Base-by-base conservation (phyloP, 169 alveolate species). In the Neospora caninum region DNA sequence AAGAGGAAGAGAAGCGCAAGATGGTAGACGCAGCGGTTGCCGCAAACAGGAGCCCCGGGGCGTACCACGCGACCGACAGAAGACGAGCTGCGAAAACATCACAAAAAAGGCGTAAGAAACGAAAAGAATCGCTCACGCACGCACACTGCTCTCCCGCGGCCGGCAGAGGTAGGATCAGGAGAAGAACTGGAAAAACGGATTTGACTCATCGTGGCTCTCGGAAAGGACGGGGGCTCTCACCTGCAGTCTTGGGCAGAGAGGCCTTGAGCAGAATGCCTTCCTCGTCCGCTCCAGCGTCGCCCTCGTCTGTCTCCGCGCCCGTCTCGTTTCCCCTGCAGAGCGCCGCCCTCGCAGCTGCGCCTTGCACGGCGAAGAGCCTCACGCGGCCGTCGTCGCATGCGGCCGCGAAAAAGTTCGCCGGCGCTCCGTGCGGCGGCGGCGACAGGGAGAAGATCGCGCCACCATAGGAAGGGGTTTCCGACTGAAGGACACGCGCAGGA, bases 381-480 rank as follows among this genome's bases (percentile, higher is more conserved):
- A 92, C 92, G 53, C 95, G 92, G 92, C 95, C 95, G 36, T 92
- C 95, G 53, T 92, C 95, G 92, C 95, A 92, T 34, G 95, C 95
- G 39, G 95, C 95, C 54, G 95, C 95, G 64, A 92, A 92, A n/a
- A 78, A n/a, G 29, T 82, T 83, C 22, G 80, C 54, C 1, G 92
- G 80, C 20, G 54, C 38, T 34, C 67, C 92, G 31, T 88, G 88
- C 38, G 95, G 92, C 7, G 82, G 31, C 41, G 64, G 67, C 22
- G 88, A 83, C 42, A 92, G 95, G 9, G 89, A 92, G 67, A 92
- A 92, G 36, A 92, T 67, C 29, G 95, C 95, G 41, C 95, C 95
- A 10, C 95, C 95, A 78, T 84, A 54, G 0, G 95, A 92, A 4
- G 95, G 92, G 29, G 92, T 36, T 38, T 92, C 95, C 27, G 80